Conservation (phyloP, 306 rosid species). For the Gynostemma pentaphyllum region DNA sequence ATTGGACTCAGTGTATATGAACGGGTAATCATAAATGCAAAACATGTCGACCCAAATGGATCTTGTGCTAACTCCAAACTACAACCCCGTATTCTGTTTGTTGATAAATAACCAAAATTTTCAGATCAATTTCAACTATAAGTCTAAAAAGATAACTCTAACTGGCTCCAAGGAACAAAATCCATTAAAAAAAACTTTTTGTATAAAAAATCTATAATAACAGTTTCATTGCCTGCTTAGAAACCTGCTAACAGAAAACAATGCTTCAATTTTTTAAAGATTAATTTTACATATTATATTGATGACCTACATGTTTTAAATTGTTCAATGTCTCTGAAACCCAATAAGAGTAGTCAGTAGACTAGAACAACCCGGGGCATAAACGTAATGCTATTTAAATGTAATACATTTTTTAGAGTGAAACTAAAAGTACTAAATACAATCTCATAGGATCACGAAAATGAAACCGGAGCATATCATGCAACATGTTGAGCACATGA, state of each 20-base stretch:
- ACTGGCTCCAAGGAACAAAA: background rate
- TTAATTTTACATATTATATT: background rate
- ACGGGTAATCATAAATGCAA: background rate
- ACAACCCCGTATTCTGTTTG: background rate
- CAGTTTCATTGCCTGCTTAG: background rate
- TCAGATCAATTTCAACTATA: background rate
- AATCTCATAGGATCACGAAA: background rate
- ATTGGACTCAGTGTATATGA: background rate
- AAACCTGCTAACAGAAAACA: background rate
- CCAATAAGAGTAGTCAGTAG: too few species aligned
- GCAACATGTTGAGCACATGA: background rate
- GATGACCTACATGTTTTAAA: background rate
- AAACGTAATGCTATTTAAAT: too few species aligned
- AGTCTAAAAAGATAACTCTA: background rate
- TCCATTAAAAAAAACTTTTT: background rate
- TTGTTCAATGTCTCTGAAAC: background rate
- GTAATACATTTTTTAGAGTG: too few species aligned
- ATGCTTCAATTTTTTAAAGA: background rate
- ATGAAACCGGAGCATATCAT: background rate
- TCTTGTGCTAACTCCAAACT: background rate
- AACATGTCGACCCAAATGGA: background rate
- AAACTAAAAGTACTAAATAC: background rate
- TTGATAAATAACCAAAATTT: background rate
- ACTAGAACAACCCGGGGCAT: background rate
- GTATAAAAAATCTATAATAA: background rate